phyloP scores from a whole-genome alignment of 2,329 filamentous ascomycete genomes.

The Chrysoporthe puriensis region DNA sequence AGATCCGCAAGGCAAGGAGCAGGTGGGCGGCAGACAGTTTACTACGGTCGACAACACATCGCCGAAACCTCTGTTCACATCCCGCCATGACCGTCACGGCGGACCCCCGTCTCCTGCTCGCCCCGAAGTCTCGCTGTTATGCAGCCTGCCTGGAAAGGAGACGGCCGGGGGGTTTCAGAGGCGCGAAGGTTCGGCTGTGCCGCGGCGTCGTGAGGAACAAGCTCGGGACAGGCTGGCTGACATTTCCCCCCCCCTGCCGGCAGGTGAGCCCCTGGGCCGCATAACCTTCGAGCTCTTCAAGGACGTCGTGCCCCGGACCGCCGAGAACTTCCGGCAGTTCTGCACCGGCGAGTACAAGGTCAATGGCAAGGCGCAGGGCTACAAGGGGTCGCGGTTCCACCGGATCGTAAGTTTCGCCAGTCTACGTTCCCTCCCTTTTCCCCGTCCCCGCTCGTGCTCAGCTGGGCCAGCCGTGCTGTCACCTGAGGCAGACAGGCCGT shows the following conservation, averaged over 20 bases:
- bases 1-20: background rate
- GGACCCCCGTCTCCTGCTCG: background rate
- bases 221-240: background rate
- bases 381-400: constrained; percentile 94
- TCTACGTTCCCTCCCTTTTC: constrained; percentile 13
- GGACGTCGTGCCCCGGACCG: constrained; percentile 81
- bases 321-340: constrained; percentile 96
- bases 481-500: too few relatives aligned
- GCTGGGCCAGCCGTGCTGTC: background rate
- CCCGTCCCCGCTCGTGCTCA: constrained; percentile 14
- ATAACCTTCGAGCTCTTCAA: constrained; percentile 91
- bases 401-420: constrained; percentile 69
- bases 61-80: background rate
- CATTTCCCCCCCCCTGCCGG: background rate
- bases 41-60: background rate
- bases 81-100: background rate
- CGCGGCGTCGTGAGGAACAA: background rate
- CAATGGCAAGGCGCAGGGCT: constrained; percentile 80
- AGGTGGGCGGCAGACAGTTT: background rate
- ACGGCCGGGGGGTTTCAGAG: background rate
- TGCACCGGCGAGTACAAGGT: constrained; percentile 93
- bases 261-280: constrained; percentile 83
- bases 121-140: background rate
- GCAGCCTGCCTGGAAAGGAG: background rate
- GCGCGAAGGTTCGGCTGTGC: background rate